Evolutionary conservation across 257 asterid species (phyloP), one percentile per base, ranked within the genome.

Genomic region (Penstemon eatonii): DNA sequence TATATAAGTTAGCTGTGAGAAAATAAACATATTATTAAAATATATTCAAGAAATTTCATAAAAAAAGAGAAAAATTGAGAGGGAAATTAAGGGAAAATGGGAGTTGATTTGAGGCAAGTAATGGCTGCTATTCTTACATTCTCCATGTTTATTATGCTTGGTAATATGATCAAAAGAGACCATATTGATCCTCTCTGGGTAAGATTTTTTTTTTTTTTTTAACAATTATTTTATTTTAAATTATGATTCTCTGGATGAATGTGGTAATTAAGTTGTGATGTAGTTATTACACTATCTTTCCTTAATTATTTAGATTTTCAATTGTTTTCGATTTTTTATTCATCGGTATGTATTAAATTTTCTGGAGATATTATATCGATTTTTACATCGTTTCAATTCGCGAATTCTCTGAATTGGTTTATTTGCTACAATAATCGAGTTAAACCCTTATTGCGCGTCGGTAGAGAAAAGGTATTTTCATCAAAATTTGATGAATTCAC

Each of bases 141-240:
- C 54, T 80, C 94, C 50, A 87, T 87, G 94, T 85, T 87, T 53
- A 3, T 80, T 9, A 83, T 83, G 87, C 75, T 80, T 6, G 80
- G 81, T 12, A 80, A 80, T 63, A 78, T 82, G 88, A 77, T 83
- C 3, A 85, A 85, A 49, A 75, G 76, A 71, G 90, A 85, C 69
- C 90, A 85, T 53, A 66, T 85, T n/a, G 90, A 85, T 69, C 87
- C 90, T 0, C 46, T 80, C 57, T 60, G 78, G 79, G 90, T 85
- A 68, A 52, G 82, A 15, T 0, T 15, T 36, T 63, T 45, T 46
- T 4, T 45, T 25, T 45, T 1, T 40, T 3, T 33, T 33, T 25
- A 8, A 7, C 12, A 36, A 56, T 8, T 15, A 56, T 25, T 25
- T 25, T 33, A 13, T 7, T 6, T 37, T 5, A 0, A 38, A 25